These are phyloP conservation scores for Metarhizium brunneum DNA, from an alignment of 2,329 filamentous ascomycete genomes.

Conservation along the genomic window DNA sequence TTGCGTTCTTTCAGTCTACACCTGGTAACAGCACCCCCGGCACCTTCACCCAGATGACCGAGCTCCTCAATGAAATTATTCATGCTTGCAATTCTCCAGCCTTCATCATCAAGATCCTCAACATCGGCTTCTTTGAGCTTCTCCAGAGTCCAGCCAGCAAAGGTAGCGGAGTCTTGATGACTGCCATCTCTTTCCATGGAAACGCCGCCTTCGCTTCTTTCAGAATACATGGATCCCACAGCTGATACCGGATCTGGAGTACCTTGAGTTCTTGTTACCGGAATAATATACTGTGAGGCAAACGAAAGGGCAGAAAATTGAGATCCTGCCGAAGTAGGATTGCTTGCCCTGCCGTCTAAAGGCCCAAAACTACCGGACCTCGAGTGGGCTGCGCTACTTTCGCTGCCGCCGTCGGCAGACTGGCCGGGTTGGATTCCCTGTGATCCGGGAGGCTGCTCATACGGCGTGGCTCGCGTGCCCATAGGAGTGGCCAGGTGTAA, in stretches of 20 bases:
- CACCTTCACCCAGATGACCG: conserved; percentile 86
- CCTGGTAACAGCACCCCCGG: conserved; percentile 87
- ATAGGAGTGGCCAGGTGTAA: conserved; percentile 82
- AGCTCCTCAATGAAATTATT: conserved; percentile 82
- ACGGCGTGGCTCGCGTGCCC: conserved; percentile 66
- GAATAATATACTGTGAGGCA: conserved; percentile 61
- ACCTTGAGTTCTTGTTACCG: conserved; percentile 52
- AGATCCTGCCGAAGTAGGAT: conserved; percentile 79
- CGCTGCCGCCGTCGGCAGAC: conserved; percentile 69
- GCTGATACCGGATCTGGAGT: conserved; percentile 82
- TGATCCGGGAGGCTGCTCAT: conserved; percentile 50
- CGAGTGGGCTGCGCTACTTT: conserved; percentile 70
- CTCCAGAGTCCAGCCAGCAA: conserved; percentile 74
- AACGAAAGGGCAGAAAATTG: conserved; percentile 79
- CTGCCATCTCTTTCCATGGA: conserved; percentile 79
- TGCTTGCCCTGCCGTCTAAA: conserved; percentile 65
- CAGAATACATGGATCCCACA: conserved; percentile 76
- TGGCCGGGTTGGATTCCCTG: conserved; percentile 46
- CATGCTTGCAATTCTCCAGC: conserved; percentile 86
- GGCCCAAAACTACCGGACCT: conserved; percentile 76
- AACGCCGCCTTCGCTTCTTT: conserved; percentile 63
- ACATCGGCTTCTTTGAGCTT: conserved; percentile 80
- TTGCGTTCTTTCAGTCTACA: conserved; percentile 85
- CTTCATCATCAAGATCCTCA: conserved; percentile 88
- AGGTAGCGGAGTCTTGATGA: conserved; percentile 63